Conservation (phyloP, 2,329 filamentous ascomycete species). For the Lachnum nothofagi region DNA sequence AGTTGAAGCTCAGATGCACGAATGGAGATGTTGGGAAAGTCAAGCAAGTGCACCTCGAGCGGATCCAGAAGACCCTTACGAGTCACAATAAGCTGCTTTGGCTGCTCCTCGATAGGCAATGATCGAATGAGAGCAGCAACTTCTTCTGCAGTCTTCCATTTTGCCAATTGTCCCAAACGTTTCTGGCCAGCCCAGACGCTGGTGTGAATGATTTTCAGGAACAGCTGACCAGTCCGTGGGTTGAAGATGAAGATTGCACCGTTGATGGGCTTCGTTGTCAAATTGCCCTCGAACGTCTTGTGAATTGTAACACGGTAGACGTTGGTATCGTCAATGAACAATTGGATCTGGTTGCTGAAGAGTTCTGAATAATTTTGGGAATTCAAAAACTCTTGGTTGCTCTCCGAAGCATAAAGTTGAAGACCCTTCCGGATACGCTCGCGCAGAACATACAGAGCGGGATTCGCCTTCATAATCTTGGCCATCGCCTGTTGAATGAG, state of each 20-base stretch:
- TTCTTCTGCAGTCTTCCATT: constrained; percentile 99
- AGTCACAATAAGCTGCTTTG: constrained; percentile 97
- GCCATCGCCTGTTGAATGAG: constrained; percentile 97
- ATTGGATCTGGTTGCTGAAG: constrained; percentile 97
- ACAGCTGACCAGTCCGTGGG: constrained; percentile 92
- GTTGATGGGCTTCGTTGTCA: constrained; percentile 99
- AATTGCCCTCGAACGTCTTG: constrained; percentile 98
- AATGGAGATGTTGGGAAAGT: constrained; percentile 99
- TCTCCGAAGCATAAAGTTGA: constrained; percentile 95
- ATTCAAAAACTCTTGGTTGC: constrained; percentile 98
- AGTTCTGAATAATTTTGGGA: constrained; percentile 99
- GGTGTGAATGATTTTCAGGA: constrained; percentile 99
- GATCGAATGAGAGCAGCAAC: constrained; percentile 95
- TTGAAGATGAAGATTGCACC: constrained; percentile 99
- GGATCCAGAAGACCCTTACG: constrained; percentile 95
- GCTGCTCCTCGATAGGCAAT: constrained; percentile 93
- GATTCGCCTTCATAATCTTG: constrained; percentile 99
- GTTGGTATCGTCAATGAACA: constrained; percentile 99
- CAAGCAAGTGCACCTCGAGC: constrained; percentile 90
- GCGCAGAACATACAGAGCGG: constrained; percentile 88
- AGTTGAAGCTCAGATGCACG: constrained; percentile 93
- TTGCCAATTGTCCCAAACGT: constrained; percentile 93
- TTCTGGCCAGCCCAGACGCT: constrained; percentile 99
- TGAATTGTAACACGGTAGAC: constrained; percentile 99
- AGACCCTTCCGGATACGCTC: constrained; percentile 98